phyloP scores from a whole-genome alignment of 2,329 filamentous ascomycete species.

The Byssochlamys sp. region DNA sequence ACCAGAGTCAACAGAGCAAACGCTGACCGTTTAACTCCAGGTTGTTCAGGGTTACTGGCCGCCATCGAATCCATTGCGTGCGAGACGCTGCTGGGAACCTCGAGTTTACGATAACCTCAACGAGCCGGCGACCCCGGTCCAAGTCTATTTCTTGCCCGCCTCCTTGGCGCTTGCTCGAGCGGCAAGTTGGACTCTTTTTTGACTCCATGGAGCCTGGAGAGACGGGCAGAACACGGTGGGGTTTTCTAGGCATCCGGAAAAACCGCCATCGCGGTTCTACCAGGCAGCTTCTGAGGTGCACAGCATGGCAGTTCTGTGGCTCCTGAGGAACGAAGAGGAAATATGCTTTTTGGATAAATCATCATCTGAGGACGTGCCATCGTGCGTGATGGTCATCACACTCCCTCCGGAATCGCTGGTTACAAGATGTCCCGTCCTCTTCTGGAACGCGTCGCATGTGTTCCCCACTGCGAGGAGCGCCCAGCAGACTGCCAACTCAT shows the following conservation, averaged over 20 bases:
- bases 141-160: not conserved
- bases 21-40: not conserved
- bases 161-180: not conserved
- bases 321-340: not conserved
- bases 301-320: not conserved
- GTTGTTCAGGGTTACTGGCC: not conserved
- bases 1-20: not conserved
- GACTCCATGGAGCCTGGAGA: not conserved
- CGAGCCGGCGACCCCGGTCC: not conserved
- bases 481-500: slow-evolving; percentile 64
- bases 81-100: not conserved
- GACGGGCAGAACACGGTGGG: not conserved
- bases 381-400: not conserved
- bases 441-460: slow-evolving; percentile 37
- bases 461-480: slow-evolving; percentile 44
- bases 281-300: not conserved
- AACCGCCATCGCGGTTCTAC: not conserved
- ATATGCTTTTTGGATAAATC: not conserved
- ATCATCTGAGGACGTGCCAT: not conserved
- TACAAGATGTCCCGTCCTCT: slow-evolving; percentile 23
- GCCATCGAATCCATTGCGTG: not conserved
- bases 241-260: not conserved
- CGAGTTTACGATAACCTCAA: not conserved
- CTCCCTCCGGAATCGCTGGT: slow-evolving; percentile 3
- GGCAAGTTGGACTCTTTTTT: not conserved